phyloP scores from a whole-genome alignment of 2,329 filamentous ascomycete genomes.

The Acrodontium crateriforme region DNA sequence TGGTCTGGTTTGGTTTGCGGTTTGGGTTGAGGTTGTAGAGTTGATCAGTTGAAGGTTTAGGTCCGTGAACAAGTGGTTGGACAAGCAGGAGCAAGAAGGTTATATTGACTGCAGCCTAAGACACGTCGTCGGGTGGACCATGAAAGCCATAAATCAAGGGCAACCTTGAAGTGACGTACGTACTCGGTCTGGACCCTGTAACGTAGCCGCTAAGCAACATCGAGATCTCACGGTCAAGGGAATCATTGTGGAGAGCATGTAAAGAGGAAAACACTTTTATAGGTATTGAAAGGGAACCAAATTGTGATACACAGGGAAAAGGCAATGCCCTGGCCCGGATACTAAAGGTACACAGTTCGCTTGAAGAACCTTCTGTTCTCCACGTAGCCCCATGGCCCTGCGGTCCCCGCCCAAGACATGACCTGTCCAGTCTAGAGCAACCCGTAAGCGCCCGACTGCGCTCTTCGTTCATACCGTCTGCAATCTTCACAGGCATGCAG shows the following conservation, averaged over 20 bases:
- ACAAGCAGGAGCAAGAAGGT: too few relatives aligned
- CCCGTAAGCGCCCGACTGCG: constrained; percentile 2
- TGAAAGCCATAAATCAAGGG: too few relatives aligned
- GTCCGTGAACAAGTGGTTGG: too few relatives aligned
- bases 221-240: too few relatives aligned
- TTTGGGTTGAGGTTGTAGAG: too few relatives aligned
- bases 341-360: constrained; percentile 16
- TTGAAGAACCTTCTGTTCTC: constrained; percentile 3
- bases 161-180: too few relatives aligned
- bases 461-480: constrained; percentile 9
- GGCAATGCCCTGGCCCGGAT: constrained; percentile 16
- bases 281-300: constrained; percentile 14
- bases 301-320: constrained; percentile 21
- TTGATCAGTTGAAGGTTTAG: too few relatives aligned
- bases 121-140: too few relatives aligned
- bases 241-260: background rate
- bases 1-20: too few relatives aligned
- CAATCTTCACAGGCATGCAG: constrained; percentile 21
- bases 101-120: too few relatives aligned
- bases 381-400: constrained; percentile 3
- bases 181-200: too few relatives aligned
- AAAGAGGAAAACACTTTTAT: constrained; percentile 12
- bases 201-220: too few relatives aligned
- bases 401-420: constrained; percentile 8
- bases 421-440: constrained; percentile 13